Conservation (phyloP, 768 basidiomycete species). For the Filobasidium floriforme region DNA sequence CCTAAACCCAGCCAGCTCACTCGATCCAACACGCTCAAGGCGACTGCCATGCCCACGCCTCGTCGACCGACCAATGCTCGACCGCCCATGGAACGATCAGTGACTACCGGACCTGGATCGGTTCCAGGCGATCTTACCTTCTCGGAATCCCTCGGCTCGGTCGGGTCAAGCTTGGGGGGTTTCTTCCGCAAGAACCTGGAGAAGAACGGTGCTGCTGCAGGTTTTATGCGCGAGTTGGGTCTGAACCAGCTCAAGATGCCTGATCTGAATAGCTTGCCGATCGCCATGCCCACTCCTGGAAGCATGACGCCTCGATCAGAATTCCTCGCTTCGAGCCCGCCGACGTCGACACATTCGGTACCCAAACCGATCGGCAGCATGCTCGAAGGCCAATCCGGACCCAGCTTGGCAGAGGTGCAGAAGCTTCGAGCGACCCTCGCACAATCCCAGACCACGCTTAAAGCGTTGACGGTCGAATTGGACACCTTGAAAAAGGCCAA, state of each 20-base stretch:
- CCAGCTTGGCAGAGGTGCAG: conserved; percentile 15
- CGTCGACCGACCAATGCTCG: conserved; percentile 4
- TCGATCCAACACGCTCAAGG: conserved; percentile 1
- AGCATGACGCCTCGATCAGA: conserved; percentile 10
- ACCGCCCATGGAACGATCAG: conserved; percentile 19
- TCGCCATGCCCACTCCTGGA: conserved; percentile 36
- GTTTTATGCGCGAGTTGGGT: conserved; percentile 18
- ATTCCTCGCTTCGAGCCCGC: conserved; percentile 2
- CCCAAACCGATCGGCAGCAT: conserved; percentile 7
- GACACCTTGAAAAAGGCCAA: conserved; percentile 41
- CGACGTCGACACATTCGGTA: background rate
- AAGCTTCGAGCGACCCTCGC: conserved; percentile 13
- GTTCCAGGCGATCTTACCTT: background rate
- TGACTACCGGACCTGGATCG: conserved; percentile 1
- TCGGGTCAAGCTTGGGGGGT: conserved; percentile 15
- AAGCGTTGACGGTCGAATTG: conserved; percentile 30
- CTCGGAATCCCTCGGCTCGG: conserved; percentile 6
- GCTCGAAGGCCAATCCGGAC: background rate
- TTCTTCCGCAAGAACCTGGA: conserved; percentile 24
- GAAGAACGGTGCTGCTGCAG: conserved; percentile 8
- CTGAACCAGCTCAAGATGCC: conserved; percentile 18
- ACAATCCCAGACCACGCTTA: conserved; percentile 9
- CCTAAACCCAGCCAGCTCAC: background rate
- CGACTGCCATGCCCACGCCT: conserved; percentile 9
- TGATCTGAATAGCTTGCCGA: conserved; percentile 44